Evolutionary conservation across 345 rosid genomes (phyloP), one percentile per base, ranked within the genome.

Genomic region (Psidium friedrichsthalianum): DNA sequence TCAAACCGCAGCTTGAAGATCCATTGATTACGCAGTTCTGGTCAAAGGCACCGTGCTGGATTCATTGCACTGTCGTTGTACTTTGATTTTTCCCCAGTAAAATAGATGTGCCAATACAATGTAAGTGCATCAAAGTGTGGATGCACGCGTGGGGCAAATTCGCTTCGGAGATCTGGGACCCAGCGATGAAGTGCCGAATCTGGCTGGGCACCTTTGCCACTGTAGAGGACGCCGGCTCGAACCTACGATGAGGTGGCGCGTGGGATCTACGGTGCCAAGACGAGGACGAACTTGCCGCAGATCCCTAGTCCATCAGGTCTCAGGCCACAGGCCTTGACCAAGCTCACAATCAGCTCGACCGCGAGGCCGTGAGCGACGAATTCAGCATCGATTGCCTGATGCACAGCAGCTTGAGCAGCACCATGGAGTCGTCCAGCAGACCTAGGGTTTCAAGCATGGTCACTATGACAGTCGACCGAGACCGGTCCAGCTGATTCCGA

Each of bases 131-230:
- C 18, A 18, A 42, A 42, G 92, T 88, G 51, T 83, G 90, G 85
- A 88, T 83, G 87, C 88, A 89, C 32, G 89, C 90, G 11, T 90
- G 92, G 90, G 90, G 90, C 27, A 86, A 88, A 47, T 90, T 86
- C 78, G 89, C 92, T 51, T 88, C 90, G 20, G 90, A 90, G 90
- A 90, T 87, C 84, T 87, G 90, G 21, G 89, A 88, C 83, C 91
- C 90, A 1, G 85, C 85, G 85, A 87, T 85, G 87, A 90, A 90
- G 86, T 84, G 87, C 10, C 88, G 90, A 55, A 54, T 89, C 36
- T 88, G 91, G 91, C 88, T 90, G 21, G 91, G 89, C 61, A 90
- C 90, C 52, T 90, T 90, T 55, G 88, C 87, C 84, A 85, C 91
- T 47, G 84, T 89, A 55, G 89, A 88, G 86, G 91, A 82, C 61